Percentiles rank a stretch among this genome's conserved stretches.
These are phyloP conservation scores for Thraustochytrium sp. DNA, from an alignment of 352 stramenopile species.

Conservation along the genomic window DNA sequence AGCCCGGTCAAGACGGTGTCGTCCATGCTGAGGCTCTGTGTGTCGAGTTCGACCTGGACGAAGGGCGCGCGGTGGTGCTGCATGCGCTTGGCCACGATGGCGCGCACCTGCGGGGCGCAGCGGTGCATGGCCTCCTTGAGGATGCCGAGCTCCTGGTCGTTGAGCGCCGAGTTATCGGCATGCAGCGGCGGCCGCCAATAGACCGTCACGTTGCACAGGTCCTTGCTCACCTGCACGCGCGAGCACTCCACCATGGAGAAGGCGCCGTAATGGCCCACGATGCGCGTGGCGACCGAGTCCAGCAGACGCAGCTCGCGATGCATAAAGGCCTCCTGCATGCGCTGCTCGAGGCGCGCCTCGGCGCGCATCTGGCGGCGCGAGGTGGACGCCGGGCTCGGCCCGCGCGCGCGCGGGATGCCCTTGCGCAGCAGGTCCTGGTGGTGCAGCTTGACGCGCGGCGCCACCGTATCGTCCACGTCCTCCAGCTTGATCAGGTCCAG, in stretches of 20 bases:
- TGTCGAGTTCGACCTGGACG: not conserved
- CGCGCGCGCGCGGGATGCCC: not conserved
- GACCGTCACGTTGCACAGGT: not conserved
- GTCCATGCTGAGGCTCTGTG: no score
- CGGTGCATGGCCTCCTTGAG: not conserved
- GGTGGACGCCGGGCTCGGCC: not conserved
- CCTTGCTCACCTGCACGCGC: not conserved
- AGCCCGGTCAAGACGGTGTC: no score
- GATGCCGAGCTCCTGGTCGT: not conserved
- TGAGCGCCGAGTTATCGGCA: not conserved
- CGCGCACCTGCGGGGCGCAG: not conserved
- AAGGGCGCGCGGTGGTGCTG: not conserved
- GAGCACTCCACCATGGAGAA: not conserved
- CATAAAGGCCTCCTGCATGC: not conserved
- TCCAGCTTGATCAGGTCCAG: slow-evolving; percentile 24
- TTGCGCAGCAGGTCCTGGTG: not conserved
- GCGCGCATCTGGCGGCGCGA: slow-evolving; percentile 3
- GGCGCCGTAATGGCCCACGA: not conserved
- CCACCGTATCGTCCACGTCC: slow-evolving; percentile 4
- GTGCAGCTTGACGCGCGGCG: not conserved
- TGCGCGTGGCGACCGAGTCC: not conserved
- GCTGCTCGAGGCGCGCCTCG: not conserved
- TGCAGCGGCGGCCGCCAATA: not conserved
- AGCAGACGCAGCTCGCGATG: not conserved
- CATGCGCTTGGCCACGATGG: not conserved